Evolutionary conservation across 208 protist genomes (phyloP).

Genomic region (Trypanosoma cruzi): DNA sequence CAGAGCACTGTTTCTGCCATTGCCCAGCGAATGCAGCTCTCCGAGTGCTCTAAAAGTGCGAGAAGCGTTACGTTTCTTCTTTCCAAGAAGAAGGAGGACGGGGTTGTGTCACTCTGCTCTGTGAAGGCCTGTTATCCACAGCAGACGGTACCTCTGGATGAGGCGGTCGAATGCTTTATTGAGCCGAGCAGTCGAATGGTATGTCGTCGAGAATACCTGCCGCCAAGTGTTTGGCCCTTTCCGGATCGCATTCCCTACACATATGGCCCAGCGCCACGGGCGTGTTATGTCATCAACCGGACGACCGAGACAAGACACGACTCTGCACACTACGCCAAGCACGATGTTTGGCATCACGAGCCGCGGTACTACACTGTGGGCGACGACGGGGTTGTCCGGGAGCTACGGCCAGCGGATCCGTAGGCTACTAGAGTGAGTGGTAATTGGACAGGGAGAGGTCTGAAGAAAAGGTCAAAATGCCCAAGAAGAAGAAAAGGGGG

Average conservation of each 20-base stretch:
- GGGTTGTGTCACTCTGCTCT: conserved; percentile 23
- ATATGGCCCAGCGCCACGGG: conserved; percentile 22
- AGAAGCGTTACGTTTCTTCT: conserved; percentile 17
- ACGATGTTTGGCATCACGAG: conserved; percentile 28
- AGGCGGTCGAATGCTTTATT: conserved; percentile 22
- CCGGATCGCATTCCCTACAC: conserved; percentile 48
- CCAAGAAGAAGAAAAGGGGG: neutral
- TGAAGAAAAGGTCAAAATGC: neutral
- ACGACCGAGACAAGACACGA: conserved; percentile 30
- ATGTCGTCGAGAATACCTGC: conserved; percentile 40
- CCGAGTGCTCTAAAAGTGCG: too few relatives aligned
- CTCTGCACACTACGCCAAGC: conserved; percentile 25
- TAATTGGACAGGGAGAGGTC: neutral
- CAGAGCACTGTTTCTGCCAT: conserved; percentile 12
- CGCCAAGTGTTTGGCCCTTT: conserved; percentile 38
- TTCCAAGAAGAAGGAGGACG: conserved; percentile 14
- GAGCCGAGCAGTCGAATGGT: conserved; percentile 25
- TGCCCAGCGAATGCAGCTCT: neutral
- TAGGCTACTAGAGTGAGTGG: neutral
- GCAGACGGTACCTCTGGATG: conserved; percentile 1
- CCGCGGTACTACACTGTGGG: conserved; percentile 26
- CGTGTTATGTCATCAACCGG: conserved; percentile 22
- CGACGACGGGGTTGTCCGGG: conserved; percentile 21
- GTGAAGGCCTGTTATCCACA: conserved; percentile 25
- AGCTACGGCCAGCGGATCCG: neutral